Conservation (phyloP, 2,329 filamentous ascomycete species). For the Xylariaceae sp. region DNA sequence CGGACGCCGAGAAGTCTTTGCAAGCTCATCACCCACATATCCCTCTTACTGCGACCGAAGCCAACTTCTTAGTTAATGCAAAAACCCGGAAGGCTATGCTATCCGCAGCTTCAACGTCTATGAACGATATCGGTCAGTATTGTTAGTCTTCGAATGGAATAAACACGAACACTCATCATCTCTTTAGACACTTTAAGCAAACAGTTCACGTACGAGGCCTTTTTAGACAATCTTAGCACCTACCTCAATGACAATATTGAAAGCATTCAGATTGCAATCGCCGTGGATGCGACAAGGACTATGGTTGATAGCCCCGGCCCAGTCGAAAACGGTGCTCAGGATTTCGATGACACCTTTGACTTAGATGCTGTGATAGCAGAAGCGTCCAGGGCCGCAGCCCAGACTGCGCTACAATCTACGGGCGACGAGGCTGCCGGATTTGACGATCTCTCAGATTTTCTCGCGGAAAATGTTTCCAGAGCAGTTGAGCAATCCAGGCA, state of each 20-base stretch:
- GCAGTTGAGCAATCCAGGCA: slow-evolving; percentile 29
- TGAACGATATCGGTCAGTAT: slow-evolving; percentile 27
- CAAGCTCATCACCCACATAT: slow-evolving; percentile 26
- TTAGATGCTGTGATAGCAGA: slow-evolving; percentile 32
- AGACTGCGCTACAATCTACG: slow-evolving; percentile 22
- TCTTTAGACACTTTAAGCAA: slow-evolving; percentile 24
- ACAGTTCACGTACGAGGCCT: slow-evolving; percentile 33
- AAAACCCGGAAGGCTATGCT: slow-evolving; percentile 29
- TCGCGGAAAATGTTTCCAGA: slow-evolving; percentile 28
- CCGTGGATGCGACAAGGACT: slow-evolving; percentile 18
- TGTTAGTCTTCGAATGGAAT: not conserved
- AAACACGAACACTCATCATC: slow-evolving; percentile 12
- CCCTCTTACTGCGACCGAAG: slow-evolving; percentile 23
- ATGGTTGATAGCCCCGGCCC: slow-evolving; percentile 19
- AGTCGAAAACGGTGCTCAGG: slow-evolving; percentile 17
- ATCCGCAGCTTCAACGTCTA: slow-evolving; percentile 23
- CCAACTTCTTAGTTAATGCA: slow-evolving; percentile 26
- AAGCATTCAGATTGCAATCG: slow-evolving; percentile 26
- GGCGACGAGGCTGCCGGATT: slow-evolving; percentile 18
- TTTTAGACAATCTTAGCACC: slow-evolving; percentile 30
- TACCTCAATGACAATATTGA: slow-evolving; percentile 32
- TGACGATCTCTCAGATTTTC: slow-evolving; percentile 30
- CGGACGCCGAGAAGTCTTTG: slow-evolving; percentile 25
- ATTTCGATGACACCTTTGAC: slow-evolving; percentile 26
- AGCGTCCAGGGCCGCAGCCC: slow-evolving; percentile 30